phyloP scores from a whole-genome alignment of 2,329 filamentous ascomycete genomes.

The Rosellinia necatrix region DNA sequence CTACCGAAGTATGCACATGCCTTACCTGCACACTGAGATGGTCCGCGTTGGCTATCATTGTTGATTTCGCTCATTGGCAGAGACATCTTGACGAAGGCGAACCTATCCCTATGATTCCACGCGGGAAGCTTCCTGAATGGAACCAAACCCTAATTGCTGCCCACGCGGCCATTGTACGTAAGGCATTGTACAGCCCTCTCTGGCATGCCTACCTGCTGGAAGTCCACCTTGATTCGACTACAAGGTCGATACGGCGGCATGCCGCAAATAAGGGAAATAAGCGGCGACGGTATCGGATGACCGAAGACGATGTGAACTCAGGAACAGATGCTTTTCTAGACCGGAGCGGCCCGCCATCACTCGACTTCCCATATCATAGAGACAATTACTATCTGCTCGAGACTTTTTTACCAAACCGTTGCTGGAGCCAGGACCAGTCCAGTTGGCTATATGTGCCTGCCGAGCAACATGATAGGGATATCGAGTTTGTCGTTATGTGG shows the following conservation, averaged over 20 bases:
- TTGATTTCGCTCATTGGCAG: slow-evolving; percentile 64
- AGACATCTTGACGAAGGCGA: slow-evolving; percentile 52
- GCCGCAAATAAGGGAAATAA: slow-evolving; percentile 53
- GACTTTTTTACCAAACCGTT: slow-evolving; percentile 60
- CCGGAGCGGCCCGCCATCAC: slow-evolving; percentile 53
- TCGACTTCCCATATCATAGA: slow-evolving; percentile 58
- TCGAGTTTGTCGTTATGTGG: slow-evolving; percentile 41
- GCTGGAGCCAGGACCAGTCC: slow-evolving; percentile 52
- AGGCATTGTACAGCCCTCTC: slow-evolving; percentile 52
- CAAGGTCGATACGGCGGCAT: slow-evolving; percentile 52
- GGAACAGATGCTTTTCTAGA: slow-evolving; percentile 57
- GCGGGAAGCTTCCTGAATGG: slow-evolving; percentile 54
- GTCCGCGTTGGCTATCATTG: slow-evolving; percentile 57
- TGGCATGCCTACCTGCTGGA: slow-evolving; percentile 56
- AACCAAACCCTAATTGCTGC: slow-evolving; percentile 50
- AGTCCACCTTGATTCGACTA: slow-evolving; percentile 52
- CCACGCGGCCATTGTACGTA: slow-evolving; percentile 50
- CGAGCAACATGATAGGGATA: slow-evolving; percentile 46
- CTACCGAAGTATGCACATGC: slow-evolving; percentile 58
- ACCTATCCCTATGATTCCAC: slow-evolving; percentile 56
- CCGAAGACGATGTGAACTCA: slow-evolving; percentile 47
- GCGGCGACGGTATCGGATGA: slow-evolving; percentile 51
- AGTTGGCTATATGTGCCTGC: slow-evolving; percentile 55
- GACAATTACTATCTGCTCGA: slow-evolving; percentile 65
- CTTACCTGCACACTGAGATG: slow-evolving; percentile 60